Conservation (phyloP, 2,329 filamentous ascomycete genomes). For the Coleophoma crateriformis region DNA sequence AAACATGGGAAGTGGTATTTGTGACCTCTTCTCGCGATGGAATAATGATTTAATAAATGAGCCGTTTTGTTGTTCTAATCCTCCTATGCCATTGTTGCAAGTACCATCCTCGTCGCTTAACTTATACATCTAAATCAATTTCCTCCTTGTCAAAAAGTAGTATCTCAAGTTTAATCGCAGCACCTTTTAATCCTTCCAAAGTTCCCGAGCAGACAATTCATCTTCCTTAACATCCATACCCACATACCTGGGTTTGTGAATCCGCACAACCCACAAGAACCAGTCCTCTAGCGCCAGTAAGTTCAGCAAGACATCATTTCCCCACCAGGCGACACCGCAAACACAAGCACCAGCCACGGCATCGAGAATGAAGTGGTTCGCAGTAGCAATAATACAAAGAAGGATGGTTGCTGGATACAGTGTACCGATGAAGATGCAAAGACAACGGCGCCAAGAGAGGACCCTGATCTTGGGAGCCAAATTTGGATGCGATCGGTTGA, state of each 20-base stretch:
- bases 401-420: conserved; percentile 60
- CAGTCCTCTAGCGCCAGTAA: conserved; percentile 60
- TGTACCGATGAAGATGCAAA: conserved; percentile 46
- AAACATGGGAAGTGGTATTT: conserved; percentile 9
- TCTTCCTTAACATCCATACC: conserved; percentile 5
- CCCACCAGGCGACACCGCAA: conserved; percentile 52
- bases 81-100: too few relatives aligned
- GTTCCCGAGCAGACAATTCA: background rate
- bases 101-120: too few relatives aligned
- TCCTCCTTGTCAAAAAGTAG: too few relatives aligned
- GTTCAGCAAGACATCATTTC: conserved; percentile 48
- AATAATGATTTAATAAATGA: too few relatives aligned
- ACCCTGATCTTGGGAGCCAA: conserved; percentile 29
- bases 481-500: conserved; percentile 20
- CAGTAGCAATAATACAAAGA: conserved; percentile 53
- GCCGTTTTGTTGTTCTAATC: too few relatives aligned
- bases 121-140: too few relatives aligned
- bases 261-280: conserved; percentile 53
- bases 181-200: too few relatives aligned
- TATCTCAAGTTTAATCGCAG: too few relatives aligned
- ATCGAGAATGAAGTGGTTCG: conserved; percentile 61
- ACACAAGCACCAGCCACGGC: conserved; percentile 58
- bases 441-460: conserved; percentile 43
- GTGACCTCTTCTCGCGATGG: background rate
- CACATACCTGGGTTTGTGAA: conserved; percentile 50